Evolutionary conservation across 2,329 filamentous ascomycete genomes (phyloP).

Genomic region (Hypoxylon sp.): DNA sequence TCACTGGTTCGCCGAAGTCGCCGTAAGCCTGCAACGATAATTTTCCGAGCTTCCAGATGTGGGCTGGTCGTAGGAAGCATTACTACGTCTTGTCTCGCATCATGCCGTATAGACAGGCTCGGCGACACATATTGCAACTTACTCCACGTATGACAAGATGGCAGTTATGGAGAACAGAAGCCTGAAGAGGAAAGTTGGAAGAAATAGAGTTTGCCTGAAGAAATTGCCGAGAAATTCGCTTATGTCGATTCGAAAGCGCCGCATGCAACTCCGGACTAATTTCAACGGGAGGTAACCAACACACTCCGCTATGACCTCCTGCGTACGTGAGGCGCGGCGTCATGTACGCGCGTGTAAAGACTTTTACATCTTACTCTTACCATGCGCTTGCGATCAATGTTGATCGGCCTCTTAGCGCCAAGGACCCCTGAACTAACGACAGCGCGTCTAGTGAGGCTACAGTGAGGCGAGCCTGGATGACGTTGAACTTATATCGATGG

Average conservation of each 20-base stretch:
- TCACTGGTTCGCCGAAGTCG: constrained; percentile 16
- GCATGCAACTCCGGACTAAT: constrained; percentile 20
- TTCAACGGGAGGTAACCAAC: constrained; percentile 21
- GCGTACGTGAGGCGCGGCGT: constrained; percentile 3
- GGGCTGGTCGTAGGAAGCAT: constrained; percentile 31
- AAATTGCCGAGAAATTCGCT: constrained; percentile 21
- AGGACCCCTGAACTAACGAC: constrained; percentile 17
- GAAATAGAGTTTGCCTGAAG: constrained; percentile 25
- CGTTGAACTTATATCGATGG: constrained; percentile 31
- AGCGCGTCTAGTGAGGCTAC: constrained; percentile 29
- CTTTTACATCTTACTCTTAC: constrained; percentile 2
- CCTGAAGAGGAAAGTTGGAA: constrained; percentile 1
- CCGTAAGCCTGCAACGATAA: constrained; percentile 25
- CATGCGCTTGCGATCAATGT: constrained; percentile 27
- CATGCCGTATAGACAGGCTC: constrained; percentile 26
- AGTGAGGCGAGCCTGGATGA: constrained; percentile 36
- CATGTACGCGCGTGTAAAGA: constrained; percentile 6
- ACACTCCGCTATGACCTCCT: constrained; percentile 2
- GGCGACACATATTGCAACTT: constrained; percentile 15
- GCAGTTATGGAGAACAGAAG: constrained; percentile 4
- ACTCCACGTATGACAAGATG: constrained; percentile 11
- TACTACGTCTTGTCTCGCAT: constrained; percentile 35
- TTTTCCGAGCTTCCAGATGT: constrained; percentile 37
- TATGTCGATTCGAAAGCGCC: constrained; percentile 22
- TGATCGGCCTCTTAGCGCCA: constrained; percentile 30